Conservation (phyloP, 2,329 filamentous ascomycete genomes). For the Hymenoscyphus scutula region DNA sequence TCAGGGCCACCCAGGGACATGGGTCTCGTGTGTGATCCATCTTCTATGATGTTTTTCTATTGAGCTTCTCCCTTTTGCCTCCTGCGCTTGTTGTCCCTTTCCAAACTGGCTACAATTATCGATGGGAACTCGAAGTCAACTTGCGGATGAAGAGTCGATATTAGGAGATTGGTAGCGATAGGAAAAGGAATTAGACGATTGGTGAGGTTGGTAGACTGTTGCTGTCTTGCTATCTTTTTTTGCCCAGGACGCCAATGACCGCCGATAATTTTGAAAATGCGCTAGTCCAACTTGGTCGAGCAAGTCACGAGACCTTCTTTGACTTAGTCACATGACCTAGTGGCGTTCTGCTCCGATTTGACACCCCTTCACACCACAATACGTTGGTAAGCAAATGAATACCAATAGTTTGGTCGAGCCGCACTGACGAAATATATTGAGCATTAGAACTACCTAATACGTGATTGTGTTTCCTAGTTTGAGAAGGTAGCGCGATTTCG, state of each 20-base stretch:
- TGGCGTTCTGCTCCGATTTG: not conserved
- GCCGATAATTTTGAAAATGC: constrained; percentile 1
- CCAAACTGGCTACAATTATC: not conserved
- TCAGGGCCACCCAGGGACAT: constrained; percentile 93
- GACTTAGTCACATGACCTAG: not conserved
- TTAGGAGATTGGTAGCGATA: not conserved
- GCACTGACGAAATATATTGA: no score
- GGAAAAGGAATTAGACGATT: not conserved
- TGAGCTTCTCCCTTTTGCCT: constrained; percentile 3
- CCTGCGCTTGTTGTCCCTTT: not conserved
- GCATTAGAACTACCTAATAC: no score
- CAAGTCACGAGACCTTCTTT: not conserved
- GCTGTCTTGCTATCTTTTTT: constrained; percentile 5
- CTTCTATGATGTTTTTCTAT: constrained; percentile 30
- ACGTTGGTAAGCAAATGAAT: no score
- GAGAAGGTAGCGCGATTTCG: no score
- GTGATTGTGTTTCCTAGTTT: no score
- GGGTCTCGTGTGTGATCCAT: constrained; percentile 98
- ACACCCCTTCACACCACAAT: no score
- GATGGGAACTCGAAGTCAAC: not conserved
- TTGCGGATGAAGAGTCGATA: not conserved
- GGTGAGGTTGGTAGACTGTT: not conserved
- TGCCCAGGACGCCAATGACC: not conserved
- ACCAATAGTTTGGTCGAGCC: no score
- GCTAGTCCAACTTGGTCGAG: not conserved